Evolutionary conservation across 2,329 filamentous ascomycete genomes (phyloP).

Genomic region (Bipolaris zeicola): DNA sequence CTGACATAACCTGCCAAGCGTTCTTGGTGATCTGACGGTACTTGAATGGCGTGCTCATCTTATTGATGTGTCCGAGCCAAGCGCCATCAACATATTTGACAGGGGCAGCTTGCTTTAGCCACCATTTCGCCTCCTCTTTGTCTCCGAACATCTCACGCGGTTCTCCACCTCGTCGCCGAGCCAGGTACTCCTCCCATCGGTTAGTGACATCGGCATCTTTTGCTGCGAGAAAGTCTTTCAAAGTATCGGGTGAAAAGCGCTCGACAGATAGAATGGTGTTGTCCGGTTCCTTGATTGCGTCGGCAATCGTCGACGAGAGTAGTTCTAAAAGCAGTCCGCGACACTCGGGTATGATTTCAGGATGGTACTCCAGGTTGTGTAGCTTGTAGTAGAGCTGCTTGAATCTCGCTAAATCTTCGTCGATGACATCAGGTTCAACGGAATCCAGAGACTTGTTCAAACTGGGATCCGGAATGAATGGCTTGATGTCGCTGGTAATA

Average conservation of each 20-base stretch:
- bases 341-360: conserved; percentile 43
- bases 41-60: conserved; percentile 52
- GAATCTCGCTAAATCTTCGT: conserved; percentile 17
- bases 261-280: conserved; percentile 41
- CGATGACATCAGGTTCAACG: neutral
- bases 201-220: conserved; percentile 40
- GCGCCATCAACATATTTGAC: conserved; percentile 58
- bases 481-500: neutral
- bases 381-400: conserved; percentile 50
- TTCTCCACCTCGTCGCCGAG: conserved; percentile 42
- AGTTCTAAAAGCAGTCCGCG: conserved; percentile 44
- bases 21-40: conserved; percentile 50
- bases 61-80: conserved; percentile 56
- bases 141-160: conserved; percentile 46
- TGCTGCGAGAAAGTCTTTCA: conserved; percentile 38
- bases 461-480: neutral
- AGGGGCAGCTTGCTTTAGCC: conserved; percentile 51
- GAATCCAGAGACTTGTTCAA: neutral
- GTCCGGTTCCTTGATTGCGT: conserved; percentile 16
- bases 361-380: conserved; percentile 50
- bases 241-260: conserved; percentile 34
- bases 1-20: conserved; percentile 57
- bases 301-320: conserved; percentile 42
- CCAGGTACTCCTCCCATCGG: conserved; percentile 46
- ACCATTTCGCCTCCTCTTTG: conserved; percentile 47